Evolutionary conservation across 352 stramenopile species (phyloP).

Genomic region (Globisporangium perplexum): DNA sequence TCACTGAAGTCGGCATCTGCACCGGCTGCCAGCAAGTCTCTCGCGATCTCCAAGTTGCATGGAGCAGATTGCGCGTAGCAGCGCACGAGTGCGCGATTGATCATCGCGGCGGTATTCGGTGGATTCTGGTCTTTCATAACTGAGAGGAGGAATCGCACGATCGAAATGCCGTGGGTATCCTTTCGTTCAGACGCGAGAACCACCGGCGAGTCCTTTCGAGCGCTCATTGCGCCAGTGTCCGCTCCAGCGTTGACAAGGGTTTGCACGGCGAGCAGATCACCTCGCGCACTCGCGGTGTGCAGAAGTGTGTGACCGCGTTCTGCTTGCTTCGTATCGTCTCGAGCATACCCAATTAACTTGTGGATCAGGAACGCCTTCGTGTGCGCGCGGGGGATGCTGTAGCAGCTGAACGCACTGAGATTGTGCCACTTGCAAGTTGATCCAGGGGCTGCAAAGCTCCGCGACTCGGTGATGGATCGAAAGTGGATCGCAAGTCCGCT

Average conservation of each 20-base stretch:
- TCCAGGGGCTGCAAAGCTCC: conserved; percentile 15
- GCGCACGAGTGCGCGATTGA: conserved; percentile 27
- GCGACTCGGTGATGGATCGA: conserved; percentile 18
- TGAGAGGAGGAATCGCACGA: conserved; percentile 28
- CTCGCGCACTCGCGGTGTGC: conserved; percentile 29
- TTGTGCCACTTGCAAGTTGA: conserved; percentile 50
- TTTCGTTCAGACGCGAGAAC: conserved; percentile 32
- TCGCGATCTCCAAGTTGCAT: conserved; percentile 36
- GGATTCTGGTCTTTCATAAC: conserved; percentile 6
- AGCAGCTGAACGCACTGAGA: conserved; percentile 45
- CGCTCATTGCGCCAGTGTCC: conserved; percentile 23
- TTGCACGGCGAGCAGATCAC: conserved; percentile 31
- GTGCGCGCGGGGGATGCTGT: conserved; percentile 22
- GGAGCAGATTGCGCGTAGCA: conserved; percentile 31
- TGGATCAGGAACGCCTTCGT: conserved; percentile 35
- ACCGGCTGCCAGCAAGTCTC: conserved; percentile 30
- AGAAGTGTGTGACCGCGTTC: conserved; percentile 25
- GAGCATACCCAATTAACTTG: conserved; percentile 43
- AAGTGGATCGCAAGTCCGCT: conserved; percentile 10
- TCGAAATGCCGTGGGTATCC: conserved; percentile 23
- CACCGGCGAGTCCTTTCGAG: conserved; percentile 22
- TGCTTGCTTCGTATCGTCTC: conserved; percentile 15
- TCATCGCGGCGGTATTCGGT: conserved; percentile 3
- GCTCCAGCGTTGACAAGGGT: conserved; percentile 33
- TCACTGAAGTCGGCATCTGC: conserved; percentile 22